Conservation (phyloP, 2,329 filamentous ascomycete genomes). For the Fusarium austroafricanum region DNA sequence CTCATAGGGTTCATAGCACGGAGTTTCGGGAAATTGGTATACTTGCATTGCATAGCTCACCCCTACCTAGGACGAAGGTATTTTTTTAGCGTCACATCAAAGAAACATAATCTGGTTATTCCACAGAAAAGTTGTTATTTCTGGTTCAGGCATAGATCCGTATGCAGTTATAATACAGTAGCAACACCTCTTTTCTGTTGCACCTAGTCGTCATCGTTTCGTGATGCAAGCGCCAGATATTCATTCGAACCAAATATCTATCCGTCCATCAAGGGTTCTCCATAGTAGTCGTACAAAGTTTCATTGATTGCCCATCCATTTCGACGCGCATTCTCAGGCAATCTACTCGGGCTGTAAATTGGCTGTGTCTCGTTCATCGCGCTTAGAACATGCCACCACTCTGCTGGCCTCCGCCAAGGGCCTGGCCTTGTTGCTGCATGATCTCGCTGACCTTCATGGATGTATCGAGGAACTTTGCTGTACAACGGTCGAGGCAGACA, state of each 20-base stretch:
- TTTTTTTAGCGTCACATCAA: conserved; percentile 15
- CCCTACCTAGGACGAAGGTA: not conserved
- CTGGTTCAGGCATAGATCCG: conserved; percentile 38
- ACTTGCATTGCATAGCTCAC: conserved; percentile 17
- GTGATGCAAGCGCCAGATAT: conserved; percentile 34
- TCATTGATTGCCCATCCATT: not conserved
- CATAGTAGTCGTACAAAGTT: conserved; percentile 36
- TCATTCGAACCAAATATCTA: conserved; percentile 36
- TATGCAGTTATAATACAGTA: conserved; percentile 45
- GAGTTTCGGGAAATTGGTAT: conserved; percentile 30
- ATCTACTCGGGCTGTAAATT: not conserved
- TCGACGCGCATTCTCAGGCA: not conserved
- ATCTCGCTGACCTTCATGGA: conserved; percentile 98
- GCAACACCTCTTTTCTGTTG: conserved; percentile 19
- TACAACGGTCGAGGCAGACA: conserved; percentile 97
- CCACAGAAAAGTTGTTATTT: conserved; percentile 33
- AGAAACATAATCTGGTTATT: conserved; percentile 31
- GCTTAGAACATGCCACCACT: conserved; percentile 52
- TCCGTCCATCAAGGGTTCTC: conserved; percentile 17
- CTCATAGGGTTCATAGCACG: conserved; percentile 17
- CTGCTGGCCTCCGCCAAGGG: conserved; percentile 60
- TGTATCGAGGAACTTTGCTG: conserved; percentile 98
- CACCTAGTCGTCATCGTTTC: conserved; percentile 26
- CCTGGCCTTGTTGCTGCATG: conserved; percentile 87
- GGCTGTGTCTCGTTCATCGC: not conserved